Percentiles rank a stretch among this genome's conserved stretches.
phyloP scores from a whole-genome alignment of 805 yeast genomes.

The Vanderwaltozyma polyspora region DNA sequence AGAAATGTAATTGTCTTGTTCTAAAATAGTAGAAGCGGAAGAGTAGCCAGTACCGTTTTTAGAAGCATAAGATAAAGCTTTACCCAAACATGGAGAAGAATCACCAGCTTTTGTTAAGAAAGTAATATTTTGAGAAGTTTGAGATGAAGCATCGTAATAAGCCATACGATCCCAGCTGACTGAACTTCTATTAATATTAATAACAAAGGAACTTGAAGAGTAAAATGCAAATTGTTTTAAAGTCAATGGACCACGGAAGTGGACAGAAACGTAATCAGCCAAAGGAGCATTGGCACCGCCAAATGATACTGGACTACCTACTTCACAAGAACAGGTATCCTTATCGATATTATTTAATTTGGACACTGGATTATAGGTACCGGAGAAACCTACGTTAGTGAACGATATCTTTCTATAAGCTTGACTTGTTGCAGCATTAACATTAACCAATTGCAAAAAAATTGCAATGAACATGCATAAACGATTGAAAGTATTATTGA shows the following conservation, averaged over 20 bases:
- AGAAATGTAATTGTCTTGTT: constrained; percentile 34
- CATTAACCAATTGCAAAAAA: not conserved
- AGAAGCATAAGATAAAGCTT: constrained; percentile 53
- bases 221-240: constrained; percentile 53
- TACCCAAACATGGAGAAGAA: constrained; percentile 52
- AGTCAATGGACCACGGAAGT: constrained; percentile 64
- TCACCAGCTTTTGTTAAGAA: constrained; percentile 56
- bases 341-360: constrained; percentile 15
- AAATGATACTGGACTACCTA: constrained; percentile 19
- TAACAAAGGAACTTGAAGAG: constrained; percentile 32
- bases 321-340: constrained; percentile 23
- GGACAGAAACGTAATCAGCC: constrained; percentile 57
- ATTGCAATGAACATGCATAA: not conserved
- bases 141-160: constrained; percentile 37
- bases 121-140: constrained; percentile 51
- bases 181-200: constrained; percentile 22
- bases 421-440: constrained; percentile 3
- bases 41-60: constrained; percentile 44
- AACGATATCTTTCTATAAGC: constrained; percentile 17
- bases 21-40: constrained; percentile 36
- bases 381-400: constrained; percentile 26
- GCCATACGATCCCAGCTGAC: constrained; percentile 49
- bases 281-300: constrained; percentile 57
- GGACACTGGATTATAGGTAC: constrained; percentile 22
- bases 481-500: not conserved